phyloP scores from a whole-genome alignment of 2,329 filamentous ascomycete species.

The Fusarium neocosmosporiellum region DNA sequence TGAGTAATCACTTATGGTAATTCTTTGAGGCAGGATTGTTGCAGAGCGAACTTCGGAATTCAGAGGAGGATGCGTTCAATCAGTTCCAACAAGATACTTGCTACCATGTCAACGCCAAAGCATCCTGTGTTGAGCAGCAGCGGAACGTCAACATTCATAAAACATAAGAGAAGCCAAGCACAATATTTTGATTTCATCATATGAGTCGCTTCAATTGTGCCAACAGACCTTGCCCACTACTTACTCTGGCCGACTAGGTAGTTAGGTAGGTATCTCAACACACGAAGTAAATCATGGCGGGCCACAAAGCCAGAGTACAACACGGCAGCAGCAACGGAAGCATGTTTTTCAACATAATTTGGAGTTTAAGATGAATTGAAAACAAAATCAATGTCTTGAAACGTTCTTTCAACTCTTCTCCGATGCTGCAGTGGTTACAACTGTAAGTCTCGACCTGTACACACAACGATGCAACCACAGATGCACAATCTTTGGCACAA shows the following conservation, averaged over 20 bases:
- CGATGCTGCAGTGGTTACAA: neutral
- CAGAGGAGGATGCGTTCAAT: neutral
- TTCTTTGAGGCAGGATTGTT: neutral
- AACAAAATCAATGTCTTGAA: no score
- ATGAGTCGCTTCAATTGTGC: neutral
- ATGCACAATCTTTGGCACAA: neutral
- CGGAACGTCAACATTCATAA: no score
- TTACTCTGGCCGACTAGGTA: neutral
- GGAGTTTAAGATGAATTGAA: no score
- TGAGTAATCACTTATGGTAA: neutral
- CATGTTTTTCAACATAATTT: no score
- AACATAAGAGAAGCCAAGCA: neutral
- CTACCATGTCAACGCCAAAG: no score
- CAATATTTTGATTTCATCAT: neutral
- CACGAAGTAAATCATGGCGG: neutral
- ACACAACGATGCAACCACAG: neutral
- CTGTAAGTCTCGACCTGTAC: neutral
- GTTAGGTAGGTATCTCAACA: neutral
- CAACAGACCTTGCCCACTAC: neutral
- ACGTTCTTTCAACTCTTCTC: no score
- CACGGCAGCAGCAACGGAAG: neutral
- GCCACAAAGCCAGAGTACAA: neutral
- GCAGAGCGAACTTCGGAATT: neutral
- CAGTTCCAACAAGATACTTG: neutral
- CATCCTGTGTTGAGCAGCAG: no score